Conservation (phyloP, 2,329 filamentous ascomycete species). For the Diplodia corticola region DNA sequence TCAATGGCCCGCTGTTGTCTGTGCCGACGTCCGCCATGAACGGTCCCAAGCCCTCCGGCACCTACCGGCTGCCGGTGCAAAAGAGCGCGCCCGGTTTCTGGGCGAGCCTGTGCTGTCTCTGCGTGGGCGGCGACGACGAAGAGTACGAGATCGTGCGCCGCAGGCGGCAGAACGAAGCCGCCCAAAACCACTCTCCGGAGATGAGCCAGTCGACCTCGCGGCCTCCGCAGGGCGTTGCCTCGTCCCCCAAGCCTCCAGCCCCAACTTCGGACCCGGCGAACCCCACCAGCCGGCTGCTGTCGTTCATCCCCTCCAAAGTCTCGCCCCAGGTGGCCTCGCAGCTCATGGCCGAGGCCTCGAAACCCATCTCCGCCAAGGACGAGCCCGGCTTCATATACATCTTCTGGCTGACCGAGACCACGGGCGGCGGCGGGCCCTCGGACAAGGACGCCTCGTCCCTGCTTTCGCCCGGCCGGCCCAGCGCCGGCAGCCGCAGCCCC, state of each 20-base stretch:
- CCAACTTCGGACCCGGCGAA: conserved; percentile 5
- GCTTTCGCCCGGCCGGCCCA: conserved; percentile 1
- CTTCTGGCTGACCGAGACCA: conserved; percentile 81
- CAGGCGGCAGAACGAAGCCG: conserved; percentile 34
- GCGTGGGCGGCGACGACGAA: conserved; percentile 37
- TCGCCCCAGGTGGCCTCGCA: conserved; percentile 67
- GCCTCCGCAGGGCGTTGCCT: conserved; percentile 27
- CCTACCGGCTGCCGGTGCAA: conserved; percentile 18
- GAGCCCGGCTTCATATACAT: conserved; percentile 95
- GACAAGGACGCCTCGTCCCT: conserved; percentile 11
- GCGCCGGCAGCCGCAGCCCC: conserved; percentile 31
- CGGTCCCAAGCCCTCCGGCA: conserved; percentile 5
- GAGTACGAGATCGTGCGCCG: conserved; percentile 48
- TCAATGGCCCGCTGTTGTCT: conserved; percentile 48
- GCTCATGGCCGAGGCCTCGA: conserved; percentile 75
- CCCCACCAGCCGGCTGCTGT: conserved; percentile 52
- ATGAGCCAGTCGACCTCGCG: conserved; percentile 26
- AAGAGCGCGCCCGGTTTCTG: conserved; percentile 41
- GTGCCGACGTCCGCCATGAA: conserved; percentile 42
- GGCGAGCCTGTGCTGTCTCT: conserved; percentile 44
- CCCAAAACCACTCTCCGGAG: conserved; percentile 19
- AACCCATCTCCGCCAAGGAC: conserved; percentile 70
- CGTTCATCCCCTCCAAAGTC: conserved; percentile 68
- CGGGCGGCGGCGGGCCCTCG: conserved; percentile 45
- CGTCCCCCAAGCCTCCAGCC: conserved; percentile 27